A percentile compares a stretch with the other conserved stretches of the same genome.
phyloP scores from a whole-genome alignment of 371 early-diverging fungal species.

The Chytridium lagenaria region DNA sequence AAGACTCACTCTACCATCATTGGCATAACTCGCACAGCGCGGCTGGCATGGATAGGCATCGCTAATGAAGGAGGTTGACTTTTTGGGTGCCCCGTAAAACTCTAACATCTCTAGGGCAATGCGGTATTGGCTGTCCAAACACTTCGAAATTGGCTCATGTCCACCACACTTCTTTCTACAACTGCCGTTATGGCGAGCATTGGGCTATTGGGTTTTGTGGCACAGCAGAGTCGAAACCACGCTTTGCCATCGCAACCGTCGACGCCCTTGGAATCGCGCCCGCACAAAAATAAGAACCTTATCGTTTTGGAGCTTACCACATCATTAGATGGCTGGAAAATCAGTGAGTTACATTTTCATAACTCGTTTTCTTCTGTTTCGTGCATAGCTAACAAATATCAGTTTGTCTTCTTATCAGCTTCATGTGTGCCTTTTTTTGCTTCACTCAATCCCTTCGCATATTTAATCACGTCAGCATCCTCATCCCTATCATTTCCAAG shows the following conservation, averaged over 20 bases:
- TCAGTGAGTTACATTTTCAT: background rate
- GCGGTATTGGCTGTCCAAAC: conserved; percentile 50
- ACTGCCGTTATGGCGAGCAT: conserved; percentile 26
- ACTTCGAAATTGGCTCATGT: conserved; percentile 51
- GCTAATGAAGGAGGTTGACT: too few relatives aligned
- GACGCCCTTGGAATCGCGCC: too few relatives aligned
- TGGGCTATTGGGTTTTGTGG: conserved; percentile 39
- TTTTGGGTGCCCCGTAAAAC: too few relatives aligned
- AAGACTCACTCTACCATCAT: too few relatives aligned
- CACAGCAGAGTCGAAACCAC: conserved; percentile 17
- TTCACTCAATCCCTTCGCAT: conserved; percentile 35
- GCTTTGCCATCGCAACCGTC: background rate
- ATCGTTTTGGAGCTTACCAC: background rate
- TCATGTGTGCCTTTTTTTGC: conserved; percentile 26
- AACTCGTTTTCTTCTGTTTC: background rate
- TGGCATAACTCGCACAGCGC: too few relatives aligned
- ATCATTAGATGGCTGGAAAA: conserved; percentile 4
- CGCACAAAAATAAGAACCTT: background rate
- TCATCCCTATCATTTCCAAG: conserved; percentile 24
- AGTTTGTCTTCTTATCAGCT: conserved; percentile 2
- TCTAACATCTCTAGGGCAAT: too few relatives aligned
- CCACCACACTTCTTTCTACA: conserved; percentile 44
- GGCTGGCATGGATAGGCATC: too few relatives aligned
- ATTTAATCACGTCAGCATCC: conserved; percentile 32
- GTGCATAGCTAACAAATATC: too few relatives aligned